These are phyloP conservation scores for Lumnitzera racemosa DNA, from an alignment of 345 rosid genomes.

Conservation along the genomic window DNA sequence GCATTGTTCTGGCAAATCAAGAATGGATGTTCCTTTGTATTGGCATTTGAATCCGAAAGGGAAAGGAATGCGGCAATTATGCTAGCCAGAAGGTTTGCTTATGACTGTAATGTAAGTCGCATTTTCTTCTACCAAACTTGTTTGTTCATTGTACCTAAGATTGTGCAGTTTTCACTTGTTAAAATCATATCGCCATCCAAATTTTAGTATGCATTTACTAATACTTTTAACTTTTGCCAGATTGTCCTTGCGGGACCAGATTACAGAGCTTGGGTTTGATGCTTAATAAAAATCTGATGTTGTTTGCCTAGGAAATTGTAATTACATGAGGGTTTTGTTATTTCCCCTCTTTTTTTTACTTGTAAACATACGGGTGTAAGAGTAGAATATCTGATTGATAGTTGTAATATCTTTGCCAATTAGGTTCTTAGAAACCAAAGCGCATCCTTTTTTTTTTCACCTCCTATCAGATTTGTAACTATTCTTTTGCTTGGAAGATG, in stretches of 20 bases:
- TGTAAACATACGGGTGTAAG: too few species aligned
- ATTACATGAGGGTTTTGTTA: too few species aligned
- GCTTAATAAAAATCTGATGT: not conserved
- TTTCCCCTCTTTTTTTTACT: too few species aligned
- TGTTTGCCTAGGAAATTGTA: too few species aligned
- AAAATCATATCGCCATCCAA: too few species aligned
- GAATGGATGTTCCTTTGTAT: constrained; percentile 59
- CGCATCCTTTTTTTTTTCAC: too few species aligned
- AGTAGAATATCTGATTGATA: too few species aligned
- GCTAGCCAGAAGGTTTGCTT: constrained; percentile 94
- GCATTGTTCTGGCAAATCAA: constrained; percentile 90
- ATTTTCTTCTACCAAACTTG: not conserved
- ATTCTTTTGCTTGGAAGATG: too few species aligned
- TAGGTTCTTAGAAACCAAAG: too few species aligned
- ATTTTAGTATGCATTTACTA: not conserved
- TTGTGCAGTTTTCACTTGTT: too few species aligned
- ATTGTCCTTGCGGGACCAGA: constrained; percentile 60
- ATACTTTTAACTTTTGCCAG: constrained; percentile 23
- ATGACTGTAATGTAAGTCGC: constrained; percentile 83
- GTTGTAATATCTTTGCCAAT: too few species aligned
- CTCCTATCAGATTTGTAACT: too few species aligned
- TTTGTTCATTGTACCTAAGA: not conserved
- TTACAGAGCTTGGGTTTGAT: constrained; percentile 25
- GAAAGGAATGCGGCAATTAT: constrained; percentile 86
- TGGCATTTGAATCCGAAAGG: constrained; percentile 86